A percentile compares a stretch with the other conserved stretches of the same genome.
Evolutionary conservation across 305 asterid species (phyloP).

Genomic region (Striga hermonthica): DNA sequence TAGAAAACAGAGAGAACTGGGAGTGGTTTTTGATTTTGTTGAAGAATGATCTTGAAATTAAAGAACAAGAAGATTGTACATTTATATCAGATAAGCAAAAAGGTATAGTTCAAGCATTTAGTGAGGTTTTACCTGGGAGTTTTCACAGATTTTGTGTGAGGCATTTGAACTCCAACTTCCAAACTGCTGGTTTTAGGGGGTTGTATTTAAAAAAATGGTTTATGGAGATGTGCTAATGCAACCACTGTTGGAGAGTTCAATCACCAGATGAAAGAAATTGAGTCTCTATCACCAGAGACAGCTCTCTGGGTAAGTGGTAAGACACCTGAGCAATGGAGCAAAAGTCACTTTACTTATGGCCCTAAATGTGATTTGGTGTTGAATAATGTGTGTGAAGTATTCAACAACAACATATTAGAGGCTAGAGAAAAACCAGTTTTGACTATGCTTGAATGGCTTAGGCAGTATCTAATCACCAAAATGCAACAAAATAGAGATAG

Average conservation of each 20-base stretch:
- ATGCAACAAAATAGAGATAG: background rate
- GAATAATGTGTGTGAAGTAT: constrained; percentile 1
- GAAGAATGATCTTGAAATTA: background rate
- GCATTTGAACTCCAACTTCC: background rate
- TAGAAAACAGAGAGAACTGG: background rate
- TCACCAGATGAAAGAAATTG: background rate
- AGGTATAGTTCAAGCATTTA: background rate
- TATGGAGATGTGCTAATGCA: background rate
- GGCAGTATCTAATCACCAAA: background rate
- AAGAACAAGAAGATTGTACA: background rate
- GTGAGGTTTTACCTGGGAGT: background rate
- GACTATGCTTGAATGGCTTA: constrained; percentile 8
- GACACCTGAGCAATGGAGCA: background rate
- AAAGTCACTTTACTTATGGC: background rate
- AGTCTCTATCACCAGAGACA: background rate
- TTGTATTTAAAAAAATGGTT: background rate
- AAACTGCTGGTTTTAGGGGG: background rate
- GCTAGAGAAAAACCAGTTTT: background rate
- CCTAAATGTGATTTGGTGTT: background rate
- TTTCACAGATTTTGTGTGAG: background rate
- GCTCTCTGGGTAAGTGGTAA: background rate
- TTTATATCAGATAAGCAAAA: background rate
- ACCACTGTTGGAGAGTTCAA: background rate
- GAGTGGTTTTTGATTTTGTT: background rate
- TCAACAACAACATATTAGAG: background rate